Evolutionary conservation across 164 flowering plant genomes (phyloP).

Genomic region (Amborella trichopoda): DNA sequence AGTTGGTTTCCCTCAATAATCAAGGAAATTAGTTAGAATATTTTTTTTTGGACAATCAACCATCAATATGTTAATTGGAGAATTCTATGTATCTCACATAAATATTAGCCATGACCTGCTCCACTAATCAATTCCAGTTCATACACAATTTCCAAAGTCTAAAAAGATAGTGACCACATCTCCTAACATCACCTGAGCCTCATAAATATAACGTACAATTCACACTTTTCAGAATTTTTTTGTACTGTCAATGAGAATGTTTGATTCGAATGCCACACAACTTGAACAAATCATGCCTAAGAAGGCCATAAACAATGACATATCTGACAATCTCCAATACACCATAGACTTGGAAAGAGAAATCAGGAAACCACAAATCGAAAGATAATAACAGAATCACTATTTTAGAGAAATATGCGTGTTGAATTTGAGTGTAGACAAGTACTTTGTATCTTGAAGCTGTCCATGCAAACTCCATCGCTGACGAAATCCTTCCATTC

Average conservation of each 20-base stretch:
- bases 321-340: neutral
- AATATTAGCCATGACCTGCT: neutral
- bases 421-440: neutral
- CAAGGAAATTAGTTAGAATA: neutral
- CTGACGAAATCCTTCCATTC: constrained; percentile 81
- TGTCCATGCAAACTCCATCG: constrained; percentile 96
- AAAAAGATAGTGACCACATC: no score
- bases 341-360: neutral
- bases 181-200: no score
- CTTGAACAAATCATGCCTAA: neutral
- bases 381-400: neutral
- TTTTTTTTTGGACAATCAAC: neutral
- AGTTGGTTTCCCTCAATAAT: neutral
- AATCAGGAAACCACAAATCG: neutral
- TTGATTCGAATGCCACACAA: neutral
- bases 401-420: neutral
- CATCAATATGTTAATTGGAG: neutral
- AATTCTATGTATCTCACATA: neutral
- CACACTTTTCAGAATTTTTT: no score
- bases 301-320: neutral
- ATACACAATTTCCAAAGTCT: no score
- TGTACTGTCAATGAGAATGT: neutral
- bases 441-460: constrained; percentile 73
- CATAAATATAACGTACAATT: no score
- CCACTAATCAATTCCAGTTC: no score